Evolutionary conservation across 2,329 filamentous ascomycete genomes (phyloP), one percentile per base, ranked within the genome.

Genomic region (Epichloe hybrida): DNA sequence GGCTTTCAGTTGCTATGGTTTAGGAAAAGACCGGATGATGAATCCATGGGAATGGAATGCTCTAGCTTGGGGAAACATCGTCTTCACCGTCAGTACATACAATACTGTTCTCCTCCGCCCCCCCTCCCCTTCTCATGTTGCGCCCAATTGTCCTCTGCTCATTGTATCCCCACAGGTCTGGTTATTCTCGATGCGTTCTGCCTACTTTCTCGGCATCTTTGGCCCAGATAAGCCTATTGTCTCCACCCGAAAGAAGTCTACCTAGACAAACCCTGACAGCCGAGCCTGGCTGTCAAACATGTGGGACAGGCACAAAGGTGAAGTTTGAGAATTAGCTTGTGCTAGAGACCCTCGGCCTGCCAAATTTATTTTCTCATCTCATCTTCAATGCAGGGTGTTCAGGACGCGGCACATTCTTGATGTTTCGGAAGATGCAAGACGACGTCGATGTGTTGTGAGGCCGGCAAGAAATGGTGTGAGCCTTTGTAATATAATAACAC

Each of bases 11-110:
- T 66, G 64, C 17, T 79, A 76, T 58, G 74, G 72, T 6, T 70
- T 88, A 55, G 83, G 81, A 8, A 70, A 69, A 61, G 71, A 76
- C 9, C 67, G 67, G 36, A 72, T 78, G 45, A 54, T 76, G 43
- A 73, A 79, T 56, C 65, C 83, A 11, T 65, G 59, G 4, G 67
- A 64, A 21, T 88, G 84, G 84, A 88, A 86, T 62, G 69, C 75
- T 36, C 76, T 84, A 70, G 76, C 81, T n/a, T 86, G 80, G 79
- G 85, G 84, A 3, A 88, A 88, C 59, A 72, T 89, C 54, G 81
- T 75, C 7, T 72, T 75, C 47, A 87, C 84, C 27, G 76, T 81
- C 58, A 67, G 75, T 64, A 21, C 21, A 48, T 64, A 21, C 21
- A 48, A 27, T 37, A 13, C 12, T 13, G 20, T 34, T 38, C 21